Percentiles rank a stretch among this genome's conserved stretches.
These are phyloP conservation scores for Blastomyces parvus DNA, from an alignment of 2,329 filamentous ascomycete genomes.

Conservation along the genomic window DNA sequence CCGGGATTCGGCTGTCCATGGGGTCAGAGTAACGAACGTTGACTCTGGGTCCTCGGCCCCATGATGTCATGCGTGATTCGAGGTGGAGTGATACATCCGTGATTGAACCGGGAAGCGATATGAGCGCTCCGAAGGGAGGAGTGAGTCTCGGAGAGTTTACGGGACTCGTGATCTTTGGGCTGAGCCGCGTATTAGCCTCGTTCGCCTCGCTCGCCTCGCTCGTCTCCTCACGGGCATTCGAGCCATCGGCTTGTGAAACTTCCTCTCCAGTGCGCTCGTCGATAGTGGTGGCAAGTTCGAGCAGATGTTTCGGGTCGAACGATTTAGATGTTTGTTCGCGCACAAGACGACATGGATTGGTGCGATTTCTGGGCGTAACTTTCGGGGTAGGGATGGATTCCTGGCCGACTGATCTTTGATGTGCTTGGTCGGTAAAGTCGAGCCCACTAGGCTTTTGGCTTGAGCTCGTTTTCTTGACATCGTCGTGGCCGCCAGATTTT, in stretches of 20 bases:
- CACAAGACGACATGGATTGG: not conserved
- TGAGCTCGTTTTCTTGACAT: not conserved
- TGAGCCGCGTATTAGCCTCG: slow-evolving; percentile 7
- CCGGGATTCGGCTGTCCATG: slow-evolving; percentile 64
- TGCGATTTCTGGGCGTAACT: not conserved
- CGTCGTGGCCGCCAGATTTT: not conserved
- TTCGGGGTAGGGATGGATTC: not conserved
- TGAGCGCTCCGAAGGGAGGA: slow-evolving; percentile 53
- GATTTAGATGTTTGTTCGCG: not conserved
- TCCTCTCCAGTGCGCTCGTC: slow-evolving; percentile 35
- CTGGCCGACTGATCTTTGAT: not conserved
- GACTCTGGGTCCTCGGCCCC: slow-evolving; percentile 63
- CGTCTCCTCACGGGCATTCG: not conserved
- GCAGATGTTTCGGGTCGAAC: slow-evolving; percentile 1
- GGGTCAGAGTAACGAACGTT: slow-evolving; percentile 56
- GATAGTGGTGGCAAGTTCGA: slow-evolving; percentile 34
- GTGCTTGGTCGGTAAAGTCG: not conserved
- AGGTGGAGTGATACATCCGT: slow-evolving; percentile 55
- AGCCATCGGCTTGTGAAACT: slow-evolving; percentile 16
- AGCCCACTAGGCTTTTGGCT: not conserved
- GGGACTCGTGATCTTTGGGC: not conserved
- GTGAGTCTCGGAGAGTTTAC: slow-evolving; percentile 23
- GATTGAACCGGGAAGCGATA: slow-evolving; percentile 57
- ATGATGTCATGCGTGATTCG: slow-evolving; percentile 59
- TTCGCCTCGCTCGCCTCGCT: slow-evolving; percentile 8